Conservation (phyloP, 352 stramenopile genomes). For the Pythium brassicae region DNA sequence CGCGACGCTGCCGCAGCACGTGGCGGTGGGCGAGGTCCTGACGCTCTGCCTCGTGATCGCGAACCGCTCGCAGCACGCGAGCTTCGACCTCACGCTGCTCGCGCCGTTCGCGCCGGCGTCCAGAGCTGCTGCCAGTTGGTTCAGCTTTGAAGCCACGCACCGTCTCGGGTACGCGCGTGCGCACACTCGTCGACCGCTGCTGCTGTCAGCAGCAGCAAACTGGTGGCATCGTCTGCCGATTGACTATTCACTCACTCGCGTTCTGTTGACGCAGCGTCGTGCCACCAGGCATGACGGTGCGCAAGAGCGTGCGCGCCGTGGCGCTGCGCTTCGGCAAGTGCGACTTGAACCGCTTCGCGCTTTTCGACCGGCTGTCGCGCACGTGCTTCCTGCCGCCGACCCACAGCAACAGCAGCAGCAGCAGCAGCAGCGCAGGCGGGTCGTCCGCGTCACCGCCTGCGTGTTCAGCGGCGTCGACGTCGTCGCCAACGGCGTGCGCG, state of each 20-base stretch:
- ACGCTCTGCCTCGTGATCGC: conserved; percentile 47
- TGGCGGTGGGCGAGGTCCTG: conserved; percentile 18
- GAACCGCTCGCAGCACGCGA: conserved; percentile 39
- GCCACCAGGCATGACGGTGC: conserved; percentile 43
- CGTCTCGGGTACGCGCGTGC: conserved; percentile 48
- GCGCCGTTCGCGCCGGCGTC: conserved; percentile 18
- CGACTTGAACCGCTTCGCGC: conserved; percentile 40
- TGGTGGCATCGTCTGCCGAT: too few species aligned
- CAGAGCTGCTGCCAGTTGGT: conserved; percentile 13
- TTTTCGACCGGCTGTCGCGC: conserved; percentile 51
- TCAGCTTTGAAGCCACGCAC: conserved; percentile 63
- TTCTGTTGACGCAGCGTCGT: conserved; percentile 23
- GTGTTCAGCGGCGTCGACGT: neutral
- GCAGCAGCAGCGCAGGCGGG: neutral
- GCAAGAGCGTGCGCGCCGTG: conserved; percentile 55
- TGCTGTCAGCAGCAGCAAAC: too few species aligned
- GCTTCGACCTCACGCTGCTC: conserved; percentile 68
- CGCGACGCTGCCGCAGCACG: conserved; percentile 17
- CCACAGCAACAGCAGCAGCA: neutral
- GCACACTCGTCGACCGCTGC: too few species aligned
- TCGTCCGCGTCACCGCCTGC: too few species aligned
- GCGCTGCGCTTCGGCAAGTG: conserved; percentile 41
- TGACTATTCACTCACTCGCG: neutral
- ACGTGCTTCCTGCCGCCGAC: conserved; percentile 54
- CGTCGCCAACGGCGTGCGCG: conserved; percentile 1